Evolutionary conservation across 2,329 filamentous ascomycete genomes (phyloP), one percentile per base, ranked within the genome.

Genomic region (Fusarium caatingaense): DNA sequence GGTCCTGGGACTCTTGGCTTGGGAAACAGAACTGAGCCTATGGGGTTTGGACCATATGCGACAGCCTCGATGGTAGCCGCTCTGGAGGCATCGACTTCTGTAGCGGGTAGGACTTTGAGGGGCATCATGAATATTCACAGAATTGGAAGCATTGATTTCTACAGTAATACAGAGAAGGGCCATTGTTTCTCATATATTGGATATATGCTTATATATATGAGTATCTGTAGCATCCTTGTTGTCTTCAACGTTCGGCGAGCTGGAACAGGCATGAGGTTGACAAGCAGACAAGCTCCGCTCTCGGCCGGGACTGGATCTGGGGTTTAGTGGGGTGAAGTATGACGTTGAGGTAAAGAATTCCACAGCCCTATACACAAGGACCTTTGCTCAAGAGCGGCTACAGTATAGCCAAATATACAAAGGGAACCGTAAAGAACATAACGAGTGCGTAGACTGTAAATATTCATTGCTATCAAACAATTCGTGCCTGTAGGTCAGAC

Each of bases 41-140:
- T 70, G 13, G 76, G 68, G 42, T 74, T 79, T 11, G 74, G 70
- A 2, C 72, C 76, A 60, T 82, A 83, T 20, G 82, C 82, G 6
- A 64, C 71, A 18, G 49, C 64, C 69, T 84, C 82, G 45, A 84
- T 81, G 49, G 78, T 72, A 20, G 76, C 76, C 34, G 77, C 72
- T 28, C 79, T 80, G 28, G 59, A 56, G 21, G 79, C 78, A 69
- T 84, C 82, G 40, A 75, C 75, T 44, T 76, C 77, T 8, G 68
- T 77, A 20, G 80, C 80, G 23, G 73, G 71, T 11, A 77, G 71
- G 16, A 82, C 68, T 71, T 78, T 66, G 27, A 84, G 80, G 45
- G 79, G 76, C 82, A 83, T 83, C 11, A 13, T 16, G 15, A 28
- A 23, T 34, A n/a, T 30, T 23, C 18, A 27, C 21, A 27, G 7